A percentile compares a stretch with the other conserved stretches of the same genome.
Evolutionary conservation across 2,329 filamentous ascomycete species (phyloP).

Genomic region (Pestalotiopsis sp.): DNA sequence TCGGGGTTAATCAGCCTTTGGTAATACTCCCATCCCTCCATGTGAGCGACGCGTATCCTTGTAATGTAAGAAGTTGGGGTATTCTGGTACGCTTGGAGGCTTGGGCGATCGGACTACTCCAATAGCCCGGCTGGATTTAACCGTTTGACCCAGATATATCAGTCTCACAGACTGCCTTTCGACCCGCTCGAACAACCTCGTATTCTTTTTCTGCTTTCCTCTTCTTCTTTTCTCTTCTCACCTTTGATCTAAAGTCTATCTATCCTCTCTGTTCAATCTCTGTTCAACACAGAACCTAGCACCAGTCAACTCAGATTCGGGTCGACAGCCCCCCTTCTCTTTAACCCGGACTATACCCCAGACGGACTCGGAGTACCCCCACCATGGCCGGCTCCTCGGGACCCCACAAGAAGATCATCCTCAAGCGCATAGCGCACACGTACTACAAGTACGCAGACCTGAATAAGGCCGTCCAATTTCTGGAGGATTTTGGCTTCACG

Average conservation of each 20-base stretch:
- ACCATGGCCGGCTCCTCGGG: conserved; percentile 23
- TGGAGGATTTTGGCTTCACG: conserved; percentile 52
- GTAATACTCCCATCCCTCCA: neutral
- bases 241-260: too few species aligned
- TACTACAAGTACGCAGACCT: conserved; percentile 52
- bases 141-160: too few species aligned
- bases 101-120: conserved; percentile 29
- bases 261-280: too few species aligned
- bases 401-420: conserved; percentile 29
- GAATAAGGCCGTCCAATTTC: conserved; percentile 43
- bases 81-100: neutral
- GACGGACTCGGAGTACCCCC: conserved; percentile 8
- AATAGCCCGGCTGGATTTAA: conserved; percentile 21
- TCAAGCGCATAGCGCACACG: conserved; percentile 42
- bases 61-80: too few species aligned
- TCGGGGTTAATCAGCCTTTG: conserved; percentile 22
- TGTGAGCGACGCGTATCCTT: too few species aligned
- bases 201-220: too few species aligned
- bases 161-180: too few species aligned
- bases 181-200: too few species aligned
- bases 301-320: too few species aligned
- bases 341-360: neutral
- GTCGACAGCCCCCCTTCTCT: conserved; percentile 14
- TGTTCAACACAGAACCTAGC: too few species aligned
- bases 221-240: too few species aligned